Conservation (phyloP, 768 basidiomycete genomes). For the Pulveroboletus ravenelii region DNA sequence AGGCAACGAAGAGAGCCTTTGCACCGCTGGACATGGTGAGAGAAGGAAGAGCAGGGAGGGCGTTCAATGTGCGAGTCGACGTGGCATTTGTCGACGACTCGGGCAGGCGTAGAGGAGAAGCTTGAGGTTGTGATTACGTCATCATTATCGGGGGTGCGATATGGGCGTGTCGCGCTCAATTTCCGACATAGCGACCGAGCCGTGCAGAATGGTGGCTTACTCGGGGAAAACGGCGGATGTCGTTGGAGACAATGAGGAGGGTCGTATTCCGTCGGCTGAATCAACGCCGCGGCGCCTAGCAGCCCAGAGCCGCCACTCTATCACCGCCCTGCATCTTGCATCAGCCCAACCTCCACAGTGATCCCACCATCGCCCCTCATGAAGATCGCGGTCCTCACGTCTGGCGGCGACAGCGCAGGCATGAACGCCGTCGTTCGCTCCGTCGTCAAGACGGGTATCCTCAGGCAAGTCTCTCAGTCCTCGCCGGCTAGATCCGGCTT, state of each 20-base stretch:
- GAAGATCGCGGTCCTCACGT: slow-evolving; percentile 93
- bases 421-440: slow-evolving; percentile 95
- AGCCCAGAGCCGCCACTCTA: not conserved
- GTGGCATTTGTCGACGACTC: not conserved
- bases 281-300: not conserved
- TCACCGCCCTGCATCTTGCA: not conserved
- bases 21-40: slow-evolving; percentile 44
- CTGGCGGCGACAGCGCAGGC: slow-evolving; percentile 96
- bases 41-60: not conserved
- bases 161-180: not conserved
- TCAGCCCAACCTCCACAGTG: not conserved
- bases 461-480: slow-evolving; percentile 54
- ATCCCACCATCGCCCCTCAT: slow-evolving; percentile 33
- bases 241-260: not conserved
- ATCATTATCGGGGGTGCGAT: slow-evolving; percentile 1
- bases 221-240: not conserved
- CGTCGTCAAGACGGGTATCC: slow-evolving; percentile 87
- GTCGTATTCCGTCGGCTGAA: not conserved
- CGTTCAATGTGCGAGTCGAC: slow-evolving; percentile 1
- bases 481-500: no score
- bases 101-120: not conserved
- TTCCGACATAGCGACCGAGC: slow-evolving; percentile 1
- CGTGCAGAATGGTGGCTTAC: not conserved
- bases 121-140: slow-evolving; percentile 7
- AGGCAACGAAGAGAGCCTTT: slow-evolving; percentile 47